Base-by-base conservation (phyloP, 169 alveolate genomes). In the Eimeria acervulina region DNA sequence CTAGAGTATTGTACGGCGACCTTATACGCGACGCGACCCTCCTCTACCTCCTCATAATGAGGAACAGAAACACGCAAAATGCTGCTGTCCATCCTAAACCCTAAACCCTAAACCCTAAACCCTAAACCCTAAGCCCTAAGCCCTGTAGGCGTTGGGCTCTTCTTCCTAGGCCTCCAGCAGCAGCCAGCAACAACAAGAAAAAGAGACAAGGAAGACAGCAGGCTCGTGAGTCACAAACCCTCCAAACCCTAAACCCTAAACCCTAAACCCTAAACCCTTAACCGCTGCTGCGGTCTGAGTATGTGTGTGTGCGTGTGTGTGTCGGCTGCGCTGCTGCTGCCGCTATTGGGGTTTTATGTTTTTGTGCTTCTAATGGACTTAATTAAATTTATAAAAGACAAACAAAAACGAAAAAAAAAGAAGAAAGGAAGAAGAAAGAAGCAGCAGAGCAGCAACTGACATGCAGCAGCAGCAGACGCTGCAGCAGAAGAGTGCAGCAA, bases 51-150 rank as follows among this genome's bases (percentile, higher is more conserved):
- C 63, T 90, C 90, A 70, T 74, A 90, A 47, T 47, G 83, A 44
- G 95, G 95, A 21, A 90, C 63, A 12, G 95, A 42, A 23, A 90
- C 90, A 31, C 83, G 83, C 23, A 90, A 76, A 44, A 55, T 44
- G 78, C 63, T 44, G 36, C 83, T 52, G 26, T 90, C 95, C 95
- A 90, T 90, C n/a, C n/a, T n/a, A n/a, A n/a, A n/a, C 83, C 83
- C 40, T 36, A 72, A 72, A 72, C 83, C 47, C 83, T 72, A 72
- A 72, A 72, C 52, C 83, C 52, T 72, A 72, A 72, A 72, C 47
- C 83, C 83, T 31, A 72, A 31, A 36, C 83, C 83, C 47, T n/a
- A 72, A 72, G 15, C 74, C 74, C 74, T 63, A 63, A n/a, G n/a
- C 74, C 74, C 38, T 68, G 31, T 19, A 28, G 51, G 10, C n/a